Evolutionary conservation across 495 filamentous ascomycete species (phyloP).

Genomic region (Penicillium riverlandense): DNA sequence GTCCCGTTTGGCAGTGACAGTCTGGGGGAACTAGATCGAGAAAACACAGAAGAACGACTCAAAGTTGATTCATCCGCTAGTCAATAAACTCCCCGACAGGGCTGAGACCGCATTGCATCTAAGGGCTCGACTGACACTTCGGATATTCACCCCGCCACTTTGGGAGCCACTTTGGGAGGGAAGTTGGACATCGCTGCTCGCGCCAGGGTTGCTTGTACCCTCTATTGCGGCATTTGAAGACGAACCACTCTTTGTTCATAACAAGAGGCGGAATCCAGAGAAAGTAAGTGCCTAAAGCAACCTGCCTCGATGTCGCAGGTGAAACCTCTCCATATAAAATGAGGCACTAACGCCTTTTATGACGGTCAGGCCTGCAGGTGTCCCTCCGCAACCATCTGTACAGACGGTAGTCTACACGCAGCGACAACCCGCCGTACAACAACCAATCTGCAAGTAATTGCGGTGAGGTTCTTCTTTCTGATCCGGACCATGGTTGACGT

Average conservation of each 20-base stretch:
- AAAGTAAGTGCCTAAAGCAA: conserved; percentile 7
- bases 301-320: conserved; percentile 2
- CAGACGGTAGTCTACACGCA: conserved; percentile 19
- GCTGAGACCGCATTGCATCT: conserved; percentile 22
- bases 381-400: conserved; percentile 12
- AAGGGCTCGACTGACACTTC: conserved; percentile 7
- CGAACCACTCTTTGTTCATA: no score
- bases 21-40: not conserved
- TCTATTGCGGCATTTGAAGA: no score
- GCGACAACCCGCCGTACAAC: conserved; percentile 23
- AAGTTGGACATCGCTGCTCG: no score
- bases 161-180: no score
- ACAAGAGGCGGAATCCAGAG: not conserved
- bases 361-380: conserved; percentile 21
- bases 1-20: no score
- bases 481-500: conserved; percentile 12
- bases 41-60: not conserved
- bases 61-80: no score
- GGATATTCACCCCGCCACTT: no score
- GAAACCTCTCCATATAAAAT: conserved; percentile 24
- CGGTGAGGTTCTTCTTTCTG: conserved; percentile 11
- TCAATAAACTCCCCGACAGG: not conserved
- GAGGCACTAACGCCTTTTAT: conserved; percentile 6
- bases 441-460: conserved; percentile 8
- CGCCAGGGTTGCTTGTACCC: no score